Conservation (phyloP, 176 grass and related monocot genomes). For the Musa itinerans region DNA sequence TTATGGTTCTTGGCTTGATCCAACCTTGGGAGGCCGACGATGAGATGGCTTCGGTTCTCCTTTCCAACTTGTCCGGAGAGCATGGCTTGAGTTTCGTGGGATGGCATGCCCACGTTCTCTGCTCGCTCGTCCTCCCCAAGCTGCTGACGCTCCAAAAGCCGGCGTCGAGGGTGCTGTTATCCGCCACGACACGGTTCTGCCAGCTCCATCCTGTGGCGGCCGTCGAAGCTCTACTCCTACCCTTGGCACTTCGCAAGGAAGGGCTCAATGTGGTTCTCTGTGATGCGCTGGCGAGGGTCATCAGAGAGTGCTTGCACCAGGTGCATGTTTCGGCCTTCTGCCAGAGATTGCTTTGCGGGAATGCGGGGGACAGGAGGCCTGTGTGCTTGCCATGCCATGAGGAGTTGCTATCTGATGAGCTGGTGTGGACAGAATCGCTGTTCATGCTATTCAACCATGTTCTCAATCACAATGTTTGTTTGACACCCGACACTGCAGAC, state of each 20-base stretch:
- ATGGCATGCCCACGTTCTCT: slow-evolving; percentile 43
- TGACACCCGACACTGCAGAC: slow-evolving; percentile 40
- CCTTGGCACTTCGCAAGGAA: slow-evolving; percentile 46
- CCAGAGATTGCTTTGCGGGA: slow-evolving; percentile 50
- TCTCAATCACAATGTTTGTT: slow-evolving; percentile 52
- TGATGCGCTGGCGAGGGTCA: slow-evolving; percentile 44
- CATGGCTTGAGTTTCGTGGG: slow-evolving; percentile 15
- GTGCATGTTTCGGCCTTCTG: slow-evolving; percentile 65
- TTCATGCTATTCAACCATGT: slow-evolving; percentile 63
- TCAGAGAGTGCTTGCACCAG: slow-evolving; percentile 73
- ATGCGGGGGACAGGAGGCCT: slow-evolving; percentile 24
- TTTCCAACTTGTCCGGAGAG: slow-evolving; percentile 37
- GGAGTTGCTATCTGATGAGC: slow-evolving; percentile 23
- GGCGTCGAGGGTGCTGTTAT: slow-evolving; percentile 50
- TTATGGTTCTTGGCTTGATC: slow-evolving; percentile 45
- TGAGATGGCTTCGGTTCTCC: slow-evolving; percentile 35
- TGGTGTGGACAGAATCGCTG: slow-evolving; percentile 68
- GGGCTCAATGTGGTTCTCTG: slow-evolving; percentile 51
- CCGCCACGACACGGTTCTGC: slow-evolving; percentile 44
- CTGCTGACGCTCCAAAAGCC: slow-evolving; percentile 45
- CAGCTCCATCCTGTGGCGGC: slow-evolving; percentile 55
- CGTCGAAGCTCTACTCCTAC: slow-evolving; percentile 54
- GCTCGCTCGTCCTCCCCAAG: slow-evolving; percentile 59
- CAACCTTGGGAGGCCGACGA: slow-evolving; percentile 67
- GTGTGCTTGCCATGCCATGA: slow-evolving; percentile 52